Evolutionary conservation across 1,284 basidiomycete species (phyloP).

Genomic region (Coniferiporia weirii): DNA sequence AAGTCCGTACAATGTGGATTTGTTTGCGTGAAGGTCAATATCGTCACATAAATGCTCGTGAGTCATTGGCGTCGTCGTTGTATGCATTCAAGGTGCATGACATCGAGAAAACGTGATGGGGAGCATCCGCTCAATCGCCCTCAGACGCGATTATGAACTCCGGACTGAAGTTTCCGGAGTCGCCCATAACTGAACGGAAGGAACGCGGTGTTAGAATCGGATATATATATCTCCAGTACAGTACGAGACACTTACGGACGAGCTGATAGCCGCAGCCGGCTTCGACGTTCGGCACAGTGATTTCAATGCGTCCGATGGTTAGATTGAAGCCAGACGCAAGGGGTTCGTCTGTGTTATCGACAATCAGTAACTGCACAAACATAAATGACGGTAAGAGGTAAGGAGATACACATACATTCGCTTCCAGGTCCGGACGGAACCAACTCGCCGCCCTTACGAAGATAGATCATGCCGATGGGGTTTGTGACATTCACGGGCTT

Average conservation of each 20-base stretch:
- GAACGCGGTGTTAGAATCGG: not conserved
- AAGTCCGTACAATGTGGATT: not conserved
- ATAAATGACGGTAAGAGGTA: not conserved
- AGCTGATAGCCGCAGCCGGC: conserved; percentile 24
- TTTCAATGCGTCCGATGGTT: conserved; percentile 21
- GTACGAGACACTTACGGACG: conserved; percentile 21
- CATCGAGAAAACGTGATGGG: too few relatives aligned
- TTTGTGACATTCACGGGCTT: conserved; percentile 26
- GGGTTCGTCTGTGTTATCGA: not conserved
- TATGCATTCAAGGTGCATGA: not conserved
- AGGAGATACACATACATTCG: not conserved
- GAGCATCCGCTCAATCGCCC: not conserved
- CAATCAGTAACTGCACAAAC: not conserved
- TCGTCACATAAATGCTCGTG: not conserved
- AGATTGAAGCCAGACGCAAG: conserved; percentile 25
- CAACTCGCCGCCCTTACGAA: conserved; percentile 20
- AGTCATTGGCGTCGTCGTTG: not conserved
- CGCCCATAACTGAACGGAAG: conserved; percentile 11
- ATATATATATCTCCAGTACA: not conserved
- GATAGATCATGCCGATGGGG: conserved; percentile 19
- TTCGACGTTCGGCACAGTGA: conserved; percentile 27
- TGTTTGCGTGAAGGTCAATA: too few relatives aligned
- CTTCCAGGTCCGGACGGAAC: not conserved
- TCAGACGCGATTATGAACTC: conserved; percentile 13
- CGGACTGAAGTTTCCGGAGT: conserved; percentile 18